Percentiles rank a stretch among this genome's conserved stretches.
phyloP scores from a whole-genome alignment of 805 yeast genomes.

The Cyberlindnera xishuangbannaensis region DNA sequence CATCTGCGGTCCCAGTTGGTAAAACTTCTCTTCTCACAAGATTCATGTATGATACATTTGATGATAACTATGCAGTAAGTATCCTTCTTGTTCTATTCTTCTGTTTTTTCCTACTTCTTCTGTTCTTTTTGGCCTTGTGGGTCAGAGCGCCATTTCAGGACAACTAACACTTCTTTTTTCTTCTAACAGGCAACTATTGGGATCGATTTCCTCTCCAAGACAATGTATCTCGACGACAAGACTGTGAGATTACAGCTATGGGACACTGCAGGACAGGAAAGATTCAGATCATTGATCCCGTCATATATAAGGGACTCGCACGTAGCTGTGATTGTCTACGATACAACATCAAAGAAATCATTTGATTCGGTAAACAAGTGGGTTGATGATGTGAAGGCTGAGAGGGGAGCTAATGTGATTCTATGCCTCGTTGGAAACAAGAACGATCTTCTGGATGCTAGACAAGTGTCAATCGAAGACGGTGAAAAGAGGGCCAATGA shows the following conservation, averaged over 20 bases:
- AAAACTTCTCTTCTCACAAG: constrained; percentile 95
- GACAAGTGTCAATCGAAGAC: constrained; percentile 79
- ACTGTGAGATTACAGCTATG: constrained; percentile 92
- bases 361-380: constrained; percentile 83
- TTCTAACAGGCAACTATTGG: constrained; percentile 81
- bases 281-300: constrained; percentile 92
- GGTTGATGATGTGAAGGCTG: constrained; percentile 92
- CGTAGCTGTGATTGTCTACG: constrained; percentile 96
- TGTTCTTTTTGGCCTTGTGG: too few species aligned
- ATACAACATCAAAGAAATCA: constrained; percentile 79
- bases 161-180: too few species aligned
- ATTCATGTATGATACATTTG: constrained; percentile 96
- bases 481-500: constrained; percentile 72
- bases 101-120: too few species aligned
- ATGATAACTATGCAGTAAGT: constrained; percentile 74
- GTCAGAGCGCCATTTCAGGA: too few species aligned
- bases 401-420: constrained; percentile 86
- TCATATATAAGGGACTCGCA: constrained; percentile 93
- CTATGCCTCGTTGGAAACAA: constrained; percentile 91
- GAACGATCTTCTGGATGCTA: constrained; percentile 69
- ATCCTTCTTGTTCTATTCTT: neutral
- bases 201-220: constrained; percentile 88
- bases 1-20: constrained; percentile 71
- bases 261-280: constrained; percentile 98
- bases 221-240: constrained; percentile 93